phyloP scores from a whole-genome alignment of 768 basidiomycete genomes.

The Pleurotus tuber-regium region DNA sequence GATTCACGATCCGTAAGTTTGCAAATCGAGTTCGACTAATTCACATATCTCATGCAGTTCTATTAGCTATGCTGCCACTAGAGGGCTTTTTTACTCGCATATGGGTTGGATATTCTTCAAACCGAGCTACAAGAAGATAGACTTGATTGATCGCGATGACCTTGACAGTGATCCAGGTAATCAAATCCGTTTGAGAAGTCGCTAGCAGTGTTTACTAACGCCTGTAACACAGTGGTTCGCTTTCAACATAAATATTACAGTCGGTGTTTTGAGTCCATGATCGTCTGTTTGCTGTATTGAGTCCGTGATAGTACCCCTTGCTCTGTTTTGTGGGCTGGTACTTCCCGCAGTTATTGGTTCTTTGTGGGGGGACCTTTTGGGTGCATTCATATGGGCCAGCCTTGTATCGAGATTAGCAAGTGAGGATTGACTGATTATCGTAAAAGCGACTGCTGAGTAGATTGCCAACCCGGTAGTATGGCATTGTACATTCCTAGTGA shows the following conservation, averaged over 20 bases:
- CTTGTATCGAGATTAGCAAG: slow-evolving; percentile 60
- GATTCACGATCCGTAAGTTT: slow-evolving; percentile 58
- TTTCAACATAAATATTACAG: slow-evolving; percentile 72
- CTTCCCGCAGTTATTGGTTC: slow-evolving; percentile 55
- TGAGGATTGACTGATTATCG: slow-evolving; percentile 27
- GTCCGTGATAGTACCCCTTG: slow-evolving; percentile 47
- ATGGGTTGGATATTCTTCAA: slow-evolving; percentile 89
- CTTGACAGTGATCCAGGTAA: slow-evolving; percentile 66
- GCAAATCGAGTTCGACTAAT: not conserved
- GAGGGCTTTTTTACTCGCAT: slow-evolving; percentile 73
- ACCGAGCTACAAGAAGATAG: slow-evolving; percentile 60
- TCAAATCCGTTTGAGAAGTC: slow-evolving; percentile 16
- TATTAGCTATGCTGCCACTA: slow-evolving; percentile 66
- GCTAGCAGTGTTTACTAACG: not conserved
- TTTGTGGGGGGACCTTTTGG: slow-evolving; percentile 61
- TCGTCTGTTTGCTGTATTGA: not conserved
- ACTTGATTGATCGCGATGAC: slow-evolving; percentile 64
- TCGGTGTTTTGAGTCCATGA: slow-evolving; percentile 17
- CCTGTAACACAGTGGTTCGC: slow-evolving; percentile 49
- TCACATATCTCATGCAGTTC: slow-evolving; percentile 1
- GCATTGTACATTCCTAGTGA: slow-evolving; percentile 72
- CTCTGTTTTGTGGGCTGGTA: slow-evolving; percentile 56
- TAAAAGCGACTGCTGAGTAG: no score
- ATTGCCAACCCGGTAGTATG: no score
- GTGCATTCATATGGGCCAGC: slow-evolving; percentile 71